Percentiles rank a stretch among this genome's conserved stretches.
Conservation (phyloP, 768 basidiomycete genomes). For the Russula griseocarnosa region DNA sequence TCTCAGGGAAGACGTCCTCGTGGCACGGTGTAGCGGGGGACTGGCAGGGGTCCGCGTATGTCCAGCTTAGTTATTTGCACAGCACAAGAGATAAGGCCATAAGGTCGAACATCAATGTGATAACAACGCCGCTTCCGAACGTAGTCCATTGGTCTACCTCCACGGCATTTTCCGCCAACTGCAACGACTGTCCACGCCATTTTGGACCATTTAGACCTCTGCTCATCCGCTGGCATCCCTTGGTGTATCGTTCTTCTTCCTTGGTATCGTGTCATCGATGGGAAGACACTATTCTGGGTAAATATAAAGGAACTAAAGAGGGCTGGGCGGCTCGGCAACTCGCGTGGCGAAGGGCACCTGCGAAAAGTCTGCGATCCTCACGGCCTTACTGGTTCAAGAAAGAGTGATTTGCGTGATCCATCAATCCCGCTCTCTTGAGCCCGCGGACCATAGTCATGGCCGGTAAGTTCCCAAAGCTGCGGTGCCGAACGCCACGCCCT, state of each 20-base stretch:
- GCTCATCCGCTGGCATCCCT: not conserved
- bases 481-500: conserved; percentile 7
- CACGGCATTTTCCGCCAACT: not conserved
- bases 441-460: not conserved
- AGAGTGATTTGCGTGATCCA: conserved; percentile 16
- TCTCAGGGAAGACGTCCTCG: not conserved
- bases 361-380: no score
- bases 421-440: conserved; percentile 7
- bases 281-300: not conserved
- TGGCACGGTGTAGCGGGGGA: not conserved
- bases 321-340: conserved; percentile 13
- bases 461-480: conserved; percentile 3
- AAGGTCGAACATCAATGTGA: not conserved
- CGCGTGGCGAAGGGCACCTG: conserved; percentile 6
- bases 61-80: not conserved
- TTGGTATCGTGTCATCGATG: conserved; percentile 2
- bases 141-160: not conserved
- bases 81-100: not conserved
- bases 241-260: not conserved
- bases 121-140: not conserved
- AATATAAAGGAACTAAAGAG: conserved; percentile 2
- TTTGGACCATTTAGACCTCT: no score
- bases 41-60: not conserved
- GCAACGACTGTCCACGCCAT: not conserved
- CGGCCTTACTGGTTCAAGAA: not conserved